Evolutionary conservation across 768 basidiomycete genomes (phyloP).

Genomic region (Lentinula sp.): DNA sequence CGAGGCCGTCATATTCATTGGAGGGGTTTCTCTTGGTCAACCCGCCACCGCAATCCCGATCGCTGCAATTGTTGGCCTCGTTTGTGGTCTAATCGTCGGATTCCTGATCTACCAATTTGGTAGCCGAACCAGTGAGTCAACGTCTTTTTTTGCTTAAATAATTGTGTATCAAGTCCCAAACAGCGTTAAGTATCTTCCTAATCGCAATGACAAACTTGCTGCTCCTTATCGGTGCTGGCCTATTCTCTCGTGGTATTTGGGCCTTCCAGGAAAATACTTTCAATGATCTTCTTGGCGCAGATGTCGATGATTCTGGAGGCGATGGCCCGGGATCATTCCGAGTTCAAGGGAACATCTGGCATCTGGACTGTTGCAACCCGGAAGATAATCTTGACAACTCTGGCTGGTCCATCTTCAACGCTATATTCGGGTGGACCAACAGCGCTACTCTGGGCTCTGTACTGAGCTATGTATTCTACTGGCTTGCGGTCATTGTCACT

Average conservation of each 20-base stretch:
- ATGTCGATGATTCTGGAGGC: constrained; percentile 62
- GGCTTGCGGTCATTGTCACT: constrained; percentile 71
- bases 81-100: constrained; percentile 72
- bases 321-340: constrained; percentile 82
- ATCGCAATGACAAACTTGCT: constrained; percentile 88
- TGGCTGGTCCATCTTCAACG: constrained; percentile 81
- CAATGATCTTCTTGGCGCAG: constrained; percentile 62
- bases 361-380: constrained; percentile 76
- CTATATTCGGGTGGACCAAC: constrained; percentile 87
- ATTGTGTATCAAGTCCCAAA: constrained; percentile 8
- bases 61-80: constrained; percentile 79
- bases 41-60: constrained; percentile 84
- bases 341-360: constrained; percentile 84
- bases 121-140: constrained; percentile 54
- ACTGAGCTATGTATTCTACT: constrained; percentile 88
- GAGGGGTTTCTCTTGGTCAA: constrained; percentile 85
- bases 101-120: constrained; percentile 77
- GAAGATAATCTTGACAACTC: constrained; percentile 40
- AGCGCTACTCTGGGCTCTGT: constrained; percentile 75
- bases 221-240: constrained; percentile 89
- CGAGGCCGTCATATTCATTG: constrained; percentile 91
- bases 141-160: neutral
- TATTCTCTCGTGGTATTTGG: constrained; percentile 78
- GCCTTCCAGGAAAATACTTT: constrained; percentile 67
- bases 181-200: constrained; percentile 79